Evolutionary conservation across 805 yeast genomes (phyloP).

Genomic region (Kuraishia molischiana): DNA sequence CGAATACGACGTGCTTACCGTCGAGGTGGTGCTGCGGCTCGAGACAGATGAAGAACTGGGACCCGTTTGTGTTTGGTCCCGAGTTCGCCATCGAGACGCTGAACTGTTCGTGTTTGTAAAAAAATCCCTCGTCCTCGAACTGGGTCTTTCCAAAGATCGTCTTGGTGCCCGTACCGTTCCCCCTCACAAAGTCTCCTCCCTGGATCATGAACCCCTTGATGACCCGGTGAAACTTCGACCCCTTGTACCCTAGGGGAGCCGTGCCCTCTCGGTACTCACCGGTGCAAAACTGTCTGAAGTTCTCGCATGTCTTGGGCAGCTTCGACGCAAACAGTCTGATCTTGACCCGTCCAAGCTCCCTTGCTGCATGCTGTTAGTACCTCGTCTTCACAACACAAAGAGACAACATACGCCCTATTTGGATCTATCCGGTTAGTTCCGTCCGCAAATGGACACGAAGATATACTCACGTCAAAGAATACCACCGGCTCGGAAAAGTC

Average conservation of each 20-base stretch:
- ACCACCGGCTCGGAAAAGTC: constrained; percentile 20
- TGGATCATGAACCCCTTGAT: constrained; percentile 33
- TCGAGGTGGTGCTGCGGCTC: constrained; percentile 26
- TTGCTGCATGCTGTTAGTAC: constrained; percentile 8
- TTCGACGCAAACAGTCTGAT: constrained; percentile 28
- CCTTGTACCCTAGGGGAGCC: constrained; percentile 34
- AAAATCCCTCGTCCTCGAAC: constrained; percentile 35
- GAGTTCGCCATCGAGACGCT: constrained; percentile 29
- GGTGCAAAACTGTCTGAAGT: constrained; percentile 43
- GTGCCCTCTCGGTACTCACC: constrained; percentile 31
- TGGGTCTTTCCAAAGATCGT: constrained; percentile 28
- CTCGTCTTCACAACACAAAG: background rate
- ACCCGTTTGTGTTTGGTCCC: constrained; percentile 36
- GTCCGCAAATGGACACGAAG: no score
- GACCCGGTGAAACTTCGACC: constrained; percentile 26
- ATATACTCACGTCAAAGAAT: constrained; percentile 29
- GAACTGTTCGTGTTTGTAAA: constrained; percentile 19
- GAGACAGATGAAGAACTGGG: constrained; percentile 33
- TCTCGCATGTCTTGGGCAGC: constrained; percentile 37
- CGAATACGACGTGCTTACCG: constrained; percentile 41
- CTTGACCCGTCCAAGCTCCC: constrained; percentile 31
- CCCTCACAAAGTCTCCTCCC: constrained; percentile 36
- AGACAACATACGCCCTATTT: constrained; percentile 17
- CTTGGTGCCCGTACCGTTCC: constrained; percentile 34
- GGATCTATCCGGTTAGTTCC: no score